These are phyloP conservation scores for Penicillium sp. DNA, from an alignment of 2,329 filamentous ascomycete genomes.

Conservation along the genomic window DNA sequence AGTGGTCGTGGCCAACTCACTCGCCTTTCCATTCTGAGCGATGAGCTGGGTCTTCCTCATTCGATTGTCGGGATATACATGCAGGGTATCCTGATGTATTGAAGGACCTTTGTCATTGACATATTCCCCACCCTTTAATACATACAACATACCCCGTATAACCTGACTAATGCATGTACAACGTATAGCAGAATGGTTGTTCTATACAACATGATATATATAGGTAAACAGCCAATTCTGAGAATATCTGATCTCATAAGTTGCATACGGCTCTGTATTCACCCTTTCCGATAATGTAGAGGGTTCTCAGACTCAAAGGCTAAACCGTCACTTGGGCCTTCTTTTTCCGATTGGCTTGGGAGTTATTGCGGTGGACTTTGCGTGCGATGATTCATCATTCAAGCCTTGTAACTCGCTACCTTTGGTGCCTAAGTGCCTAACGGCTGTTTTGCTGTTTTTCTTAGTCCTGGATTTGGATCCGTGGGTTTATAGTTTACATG, in stretches of 20 bases:
- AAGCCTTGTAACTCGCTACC: constrained; percentile 3
- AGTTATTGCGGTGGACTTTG: neutral
- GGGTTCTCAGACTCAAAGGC: neutral
- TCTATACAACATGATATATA: neutral
- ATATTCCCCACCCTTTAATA: neutral
- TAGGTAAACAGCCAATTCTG: no score
- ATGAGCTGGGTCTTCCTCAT: constrained; percentile 7
- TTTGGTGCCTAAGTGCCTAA: neutral
- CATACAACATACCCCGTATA: neutral
- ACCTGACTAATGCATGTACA: constrained; percentile 3
- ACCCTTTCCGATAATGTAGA: neutral
- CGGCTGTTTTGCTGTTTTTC: neutral
- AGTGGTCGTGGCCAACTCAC: constrained; percentile 27
- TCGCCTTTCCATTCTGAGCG: constrained; percentile 19
- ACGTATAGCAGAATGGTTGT: neutral
- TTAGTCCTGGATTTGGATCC: neutral
- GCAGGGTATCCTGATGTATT: no score
- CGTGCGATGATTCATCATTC: neutral
- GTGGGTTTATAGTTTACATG: neutral
- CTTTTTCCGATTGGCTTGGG: neutral
- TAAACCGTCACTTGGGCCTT: neutral
- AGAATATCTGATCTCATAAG: neutral
- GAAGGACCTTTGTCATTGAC: no score
- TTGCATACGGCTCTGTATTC: neutral
- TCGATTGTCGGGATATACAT: neutral